These are phyloP conservation scores for Candida golubevii DNA, from an alignment of 805 yeast species.

Conservation along the genomic window DNA sequence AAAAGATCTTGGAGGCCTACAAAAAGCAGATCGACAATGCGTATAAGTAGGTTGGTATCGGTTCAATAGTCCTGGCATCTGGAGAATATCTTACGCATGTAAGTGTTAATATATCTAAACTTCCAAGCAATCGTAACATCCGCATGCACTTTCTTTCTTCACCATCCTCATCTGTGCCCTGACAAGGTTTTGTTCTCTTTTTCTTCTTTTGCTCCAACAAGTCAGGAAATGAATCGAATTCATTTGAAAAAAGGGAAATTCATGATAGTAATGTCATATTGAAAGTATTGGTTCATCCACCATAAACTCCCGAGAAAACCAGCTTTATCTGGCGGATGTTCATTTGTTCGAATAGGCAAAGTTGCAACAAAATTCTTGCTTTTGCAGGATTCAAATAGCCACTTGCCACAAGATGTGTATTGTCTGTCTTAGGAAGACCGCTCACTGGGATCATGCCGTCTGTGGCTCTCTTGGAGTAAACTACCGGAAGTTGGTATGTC, in stretches of 20 bases:
- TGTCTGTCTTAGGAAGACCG: conserved; percentile 26
- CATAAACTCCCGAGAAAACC: conserved; percentile 48
- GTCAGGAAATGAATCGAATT: too few relatives aligned
- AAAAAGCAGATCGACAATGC: conserved; percentile 63
- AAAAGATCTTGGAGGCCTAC: conserved; percentile 72
- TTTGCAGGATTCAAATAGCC: conserved; percentile 67
- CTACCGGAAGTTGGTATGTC: conserved; percentile 45
- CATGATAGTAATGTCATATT: too few relatives aligned
- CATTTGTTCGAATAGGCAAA: conserved; percentile 45
- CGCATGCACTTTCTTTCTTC: too few relatives aligned
- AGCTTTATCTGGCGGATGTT: conserved; percentile 36
- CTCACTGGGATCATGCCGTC: conserved; percentile 68
- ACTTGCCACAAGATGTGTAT: conserved; percentile 41
- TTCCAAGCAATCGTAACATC: too few relatives aligned
- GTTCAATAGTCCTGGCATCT: background rate
- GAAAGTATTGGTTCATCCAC: conserved; percentile 7
- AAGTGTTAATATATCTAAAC: too few relatives aligned
- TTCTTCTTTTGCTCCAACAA: too few relatives aligned
- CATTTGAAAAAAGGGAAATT: too few relatives aligned
- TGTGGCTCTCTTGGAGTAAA: conserved; percentile 63
- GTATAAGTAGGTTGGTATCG: conserved; percentile 29
- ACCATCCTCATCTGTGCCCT: too few relatives aligned
- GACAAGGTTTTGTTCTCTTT: too few relatives aligned
- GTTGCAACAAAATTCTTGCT: conserved; percentile 53
- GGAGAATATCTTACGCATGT: too few relatives aligned